These are phyloP conservation scores for Ambrosiella xylebori DNA, from an alignment of 2,329 filamentous ascomycete genomes.

Conservation along the genomic window DNA sequence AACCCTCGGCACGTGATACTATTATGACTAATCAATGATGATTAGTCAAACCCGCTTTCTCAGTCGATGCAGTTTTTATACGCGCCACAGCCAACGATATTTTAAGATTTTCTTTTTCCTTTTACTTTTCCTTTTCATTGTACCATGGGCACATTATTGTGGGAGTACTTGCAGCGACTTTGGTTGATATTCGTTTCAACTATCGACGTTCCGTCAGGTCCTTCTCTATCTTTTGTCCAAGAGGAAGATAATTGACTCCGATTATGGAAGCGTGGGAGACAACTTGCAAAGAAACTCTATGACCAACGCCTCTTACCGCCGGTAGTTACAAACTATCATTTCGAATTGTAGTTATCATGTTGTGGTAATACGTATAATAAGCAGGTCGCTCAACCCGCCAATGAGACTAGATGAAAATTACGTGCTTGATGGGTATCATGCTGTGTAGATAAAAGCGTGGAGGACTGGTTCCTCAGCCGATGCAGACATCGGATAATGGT, in stretches of 20 bases:
- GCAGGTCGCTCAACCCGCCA: neutral
- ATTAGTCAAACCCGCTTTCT: slow-evolving; percentile 1
- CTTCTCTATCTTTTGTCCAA: slow-evolving; percentile 59
- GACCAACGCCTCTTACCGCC: slow-evolving; percentile 55
- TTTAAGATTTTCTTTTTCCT: slow-evolving; percentile 18
- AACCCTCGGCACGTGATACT: neutral
- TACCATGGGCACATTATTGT: slow-evolving; percentile 55
- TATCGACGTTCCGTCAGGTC: slow-evolving; percentile 37
- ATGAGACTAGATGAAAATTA: neutral
- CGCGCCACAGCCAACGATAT: slow-evolving; percentile 8
- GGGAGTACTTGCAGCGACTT: slow-evolving; percentile 41
- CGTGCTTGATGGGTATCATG: neutral
- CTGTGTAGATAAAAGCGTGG: too few relatives aligned
- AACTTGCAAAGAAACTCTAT: slow-evolving; percentile 32
- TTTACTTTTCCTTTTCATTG: slow-evolving; percentile 37
- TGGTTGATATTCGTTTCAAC: slow-evolving; percentile 10
- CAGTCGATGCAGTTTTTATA: slow-evolving; percentile 14
- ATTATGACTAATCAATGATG: neutral
- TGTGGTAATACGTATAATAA: neutral
- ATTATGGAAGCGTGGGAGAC: slow-evolving; percentile 56
- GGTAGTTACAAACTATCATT: slow-evolving; percentile 39
- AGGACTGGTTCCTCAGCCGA: too few relatives aligned
- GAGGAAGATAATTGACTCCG: slow-evolving; percentile 38
- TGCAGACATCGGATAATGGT: too few relatives aligned
- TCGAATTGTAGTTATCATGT: neutral